Percentiles rank a stretch among this genome's conserved stretches.
Evolutionary conservation across 2,329 filamentous ascomycete genomes (phyloP).

Genomic region (Fusarium marasasianum): DNA sequence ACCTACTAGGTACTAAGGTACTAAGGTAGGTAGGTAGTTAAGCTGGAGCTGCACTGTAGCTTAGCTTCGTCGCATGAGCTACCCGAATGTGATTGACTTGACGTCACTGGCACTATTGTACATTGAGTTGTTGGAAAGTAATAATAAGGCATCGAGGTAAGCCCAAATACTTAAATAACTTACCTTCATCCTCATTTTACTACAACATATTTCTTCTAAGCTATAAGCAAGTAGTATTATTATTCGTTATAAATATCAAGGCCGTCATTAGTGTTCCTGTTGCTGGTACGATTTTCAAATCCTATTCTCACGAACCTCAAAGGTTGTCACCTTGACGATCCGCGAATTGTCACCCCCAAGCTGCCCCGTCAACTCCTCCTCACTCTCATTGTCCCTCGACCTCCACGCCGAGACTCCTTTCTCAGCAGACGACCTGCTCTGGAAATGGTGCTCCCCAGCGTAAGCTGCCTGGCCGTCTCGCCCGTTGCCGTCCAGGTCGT

Average conservation of each 20-base stretch:
- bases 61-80: not conserved
- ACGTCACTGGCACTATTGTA: conserved; percentile 24
- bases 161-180: conserved; percentile 5
- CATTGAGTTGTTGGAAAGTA: not conserved
- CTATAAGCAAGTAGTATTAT: not conserved
- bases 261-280: conserved; percentile 13
- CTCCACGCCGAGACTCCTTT: conserved; percentile 27
- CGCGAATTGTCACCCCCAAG: not conserved
- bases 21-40: not conserved
- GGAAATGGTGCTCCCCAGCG: conserved; percentile 29
- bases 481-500: conserved; percentile 34
- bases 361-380: conserved; percentile 34
- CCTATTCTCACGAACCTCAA: conserved; percentile 25
- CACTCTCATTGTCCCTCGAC: conserved; percentile 30
- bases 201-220: not conserved
- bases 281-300: conserved; percentile 21
- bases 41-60: not conserved
- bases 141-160: not conserved
- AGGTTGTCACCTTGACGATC: conserved; percentile 33
- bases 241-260: conserved; percentile 24
- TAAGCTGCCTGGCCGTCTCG: conserved; percentile 31
- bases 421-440: conserved; percentile 14
- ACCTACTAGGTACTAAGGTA: not conserved
- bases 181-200: not conserved
- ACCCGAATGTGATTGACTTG: conserved; percentile 5